Percentiles rank a stretch among this genome's conserved stretches.
These are phyloP conservation scores for Simmondsia chinensis DNA, from an alignment of 148 eudicot species.

Conservation along the genomic window DNA sequence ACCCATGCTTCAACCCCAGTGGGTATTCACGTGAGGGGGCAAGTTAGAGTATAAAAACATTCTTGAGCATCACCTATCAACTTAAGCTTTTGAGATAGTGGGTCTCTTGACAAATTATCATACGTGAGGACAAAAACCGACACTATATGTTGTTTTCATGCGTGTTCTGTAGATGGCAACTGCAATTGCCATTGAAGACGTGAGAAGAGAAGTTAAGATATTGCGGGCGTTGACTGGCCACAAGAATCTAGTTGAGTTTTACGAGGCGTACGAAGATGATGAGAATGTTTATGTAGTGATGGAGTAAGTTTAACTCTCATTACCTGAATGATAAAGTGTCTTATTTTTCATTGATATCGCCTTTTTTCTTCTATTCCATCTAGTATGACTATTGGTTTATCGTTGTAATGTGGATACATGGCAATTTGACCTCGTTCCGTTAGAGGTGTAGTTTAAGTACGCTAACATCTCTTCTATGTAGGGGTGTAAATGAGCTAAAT, in stretches of 20 bases:
- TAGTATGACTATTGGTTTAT: too few relatives aligned
- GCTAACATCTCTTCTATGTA: too few relatives aligned
- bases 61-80: too few relatives aligned
- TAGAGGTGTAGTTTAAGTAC: too few relatives aligned
- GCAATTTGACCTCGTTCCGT: too few relatives aligned
- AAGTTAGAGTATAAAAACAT: too few relatives aligned
- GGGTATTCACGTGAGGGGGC: too few relatives aligned
- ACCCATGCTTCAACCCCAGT: too few relatives aligned
- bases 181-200: slow-evolving; percentile 88
- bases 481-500: too few relatives aligned
- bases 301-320: slow-evolving; percentile 54
- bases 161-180: slow-evolving; percentile 72
- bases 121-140: slow-evolving; percentile 8
- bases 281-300: slow-evolving; percentile 79
- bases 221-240: slow-evolving; percentile 77
- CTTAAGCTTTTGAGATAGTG: too few relatives aligned
- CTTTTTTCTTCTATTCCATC: not conserved
- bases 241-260: slow-evolving; percentile 70
- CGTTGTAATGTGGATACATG: too few relatives aligned
- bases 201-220: slow-evolving; percentile 81
- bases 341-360: slow-evolving; percentile 6
- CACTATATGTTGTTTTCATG: slow-evolving; percentile 1
- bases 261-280: slow-evolving; percentile 83
- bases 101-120: slow-evolving; percentile 3
- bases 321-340: not conserved